Evolutionary conservation across 441 rosid genomes (phyloP).

Genomic region (Populus hybrid): DNA sequence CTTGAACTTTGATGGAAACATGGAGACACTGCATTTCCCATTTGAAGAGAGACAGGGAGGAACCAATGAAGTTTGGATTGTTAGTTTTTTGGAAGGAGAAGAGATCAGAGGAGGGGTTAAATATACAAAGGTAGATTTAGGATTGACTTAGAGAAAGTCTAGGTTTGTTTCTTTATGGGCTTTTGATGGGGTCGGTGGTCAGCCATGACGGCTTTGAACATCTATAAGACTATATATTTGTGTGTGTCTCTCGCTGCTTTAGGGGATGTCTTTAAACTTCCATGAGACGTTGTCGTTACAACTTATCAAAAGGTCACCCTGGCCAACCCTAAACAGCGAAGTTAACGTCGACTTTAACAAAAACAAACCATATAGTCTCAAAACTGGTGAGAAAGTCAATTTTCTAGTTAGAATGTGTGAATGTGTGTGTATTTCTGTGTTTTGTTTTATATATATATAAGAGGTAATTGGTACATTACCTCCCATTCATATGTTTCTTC

Average conservation of each 20-base stretch:
- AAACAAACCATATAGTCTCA: neutral
- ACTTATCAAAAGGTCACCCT: neutral
- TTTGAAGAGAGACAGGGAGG: neutral
- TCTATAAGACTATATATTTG: neutral
- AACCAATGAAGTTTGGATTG: neutral
- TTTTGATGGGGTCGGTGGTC: conserved; percentile 48
- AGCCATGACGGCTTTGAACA: conserved; percentile 55
- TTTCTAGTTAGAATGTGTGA: too few relatives aligned
- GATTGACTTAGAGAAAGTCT: conserved; percentile 36
- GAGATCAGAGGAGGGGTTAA: conserved; percentile 2
- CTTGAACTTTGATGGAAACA: conserved; percentile 31
- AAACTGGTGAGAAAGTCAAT: neutral
- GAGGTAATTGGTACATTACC: too few relatives aligned
- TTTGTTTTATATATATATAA: too few relatives aligned
- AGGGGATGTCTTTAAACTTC: neutral
- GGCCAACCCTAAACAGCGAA: neutral
- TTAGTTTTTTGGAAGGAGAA: neutral
- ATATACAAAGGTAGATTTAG: conserved; percentile 4
- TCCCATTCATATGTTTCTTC: too few relatives aligned
- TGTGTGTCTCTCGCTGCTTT: neutral
- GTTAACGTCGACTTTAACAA: neutral
- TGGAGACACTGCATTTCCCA: conserved; percentile 50
- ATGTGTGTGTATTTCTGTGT: too few relatives aligned
- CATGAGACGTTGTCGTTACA: neutral
- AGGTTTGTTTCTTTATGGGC: conserved; percentile 11